phyloP scores from a whole-genome alignment of 176 grass and related monocot species.

The Carex littledalei region DNA sequence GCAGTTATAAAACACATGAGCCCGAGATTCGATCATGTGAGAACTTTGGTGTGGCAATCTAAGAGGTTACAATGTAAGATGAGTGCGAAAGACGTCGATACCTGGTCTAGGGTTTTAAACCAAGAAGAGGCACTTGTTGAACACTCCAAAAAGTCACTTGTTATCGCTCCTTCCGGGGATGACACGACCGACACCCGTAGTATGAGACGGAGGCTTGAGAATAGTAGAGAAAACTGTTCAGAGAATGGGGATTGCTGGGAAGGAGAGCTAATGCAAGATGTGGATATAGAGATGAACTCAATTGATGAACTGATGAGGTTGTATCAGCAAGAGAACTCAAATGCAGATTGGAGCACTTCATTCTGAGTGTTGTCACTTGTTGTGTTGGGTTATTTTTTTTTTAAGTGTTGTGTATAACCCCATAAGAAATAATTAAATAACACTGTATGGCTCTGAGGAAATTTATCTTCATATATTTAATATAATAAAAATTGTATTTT shows the following conservation, averaged over 20 bases:
- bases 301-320: conserved; percentile 4
- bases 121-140: conserved; percentile 42
- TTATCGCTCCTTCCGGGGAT: background rate
- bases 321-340: background rate
- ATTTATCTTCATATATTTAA: too few species aligned
- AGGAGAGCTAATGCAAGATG: background rate
- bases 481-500: too few species aligned
- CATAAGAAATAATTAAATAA: too few species aligned
- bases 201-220: background rate
- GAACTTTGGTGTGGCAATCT: conserved; percentile 55
- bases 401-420: too few species aligned
- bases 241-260: background rate
- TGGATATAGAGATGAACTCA: background rate
- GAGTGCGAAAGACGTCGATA: conserved; percentile 48
- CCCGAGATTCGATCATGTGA: conserved; percentile 46
- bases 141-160: conserved; percentile 16
- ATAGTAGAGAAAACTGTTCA: background rate
- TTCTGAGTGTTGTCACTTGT: background rate
- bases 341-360: background rate
- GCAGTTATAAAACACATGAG: conserved; percentile 79
- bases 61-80: conserved; percentile 68
- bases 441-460: too few species aligned
- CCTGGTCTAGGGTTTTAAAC: conserved; percentile 47
- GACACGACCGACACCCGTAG: background rate
- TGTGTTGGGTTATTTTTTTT: too few species aligned